Base-by-base conservation (phyloP, 495 filamentous ascomycete species). In the Aspergillus haitiensis region DNA sequence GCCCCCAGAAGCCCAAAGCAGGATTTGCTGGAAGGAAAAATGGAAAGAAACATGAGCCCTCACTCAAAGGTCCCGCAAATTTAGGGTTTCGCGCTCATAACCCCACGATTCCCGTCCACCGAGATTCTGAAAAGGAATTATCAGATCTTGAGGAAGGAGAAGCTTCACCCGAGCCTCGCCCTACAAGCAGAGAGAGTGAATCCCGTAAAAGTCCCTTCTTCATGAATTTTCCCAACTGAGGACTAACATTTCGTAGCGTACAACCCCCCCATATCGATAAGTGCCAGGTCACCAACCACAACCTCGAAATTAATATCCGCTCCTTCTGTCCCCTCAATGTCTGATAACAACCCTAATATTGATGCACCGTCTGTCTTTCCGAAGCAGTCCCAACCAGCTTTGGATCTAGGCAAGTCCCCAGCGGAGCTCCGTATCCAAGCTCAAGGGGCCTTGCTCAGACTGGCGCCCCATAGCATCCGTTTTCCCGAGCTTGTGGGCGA, bases 401-500 rank as follows among this genome's bases (percentile, higher is more conserved):
- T 39, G 7, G 52, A 9, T 36, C 7, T 40, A 27, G 48, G 48
- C 0, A 73, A 69, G 36, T 64, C 77, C 2, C 59, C 62, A 11
- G 63, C 69, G 15, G 83, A 87, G 60, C 78, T 84, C 39, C 86
- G 83, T 53, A 84, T 86, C 58, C 83, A 87, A 63, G 89, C 89
- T 6, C 82, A 87, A 63, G 81, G 84, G 36, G 88, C 90, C 52
- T 78, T 93, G 16, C 73, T 87, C 13, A 79, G 84, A 40, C 68
- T 93, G 31, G 81, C 78, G 58, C 81, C 84, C 36, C 75, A 87
- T 37, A 85, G 86, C 46, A 84, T 93, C 48, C 81, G 82, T 12
- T 93, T 82, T 63, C 73, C 84, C 49, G 79, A 87, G 57, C 84
- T 92, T 62, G 75, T 93, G 13, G 79, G 85, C 11, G 89, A 92